A percentile compares a stretch with the other conserved stretches of the same genome.
phyloP scores from a whole-genome alignment of 306 rosid species.

The Arachis stenosperma region DNA sequence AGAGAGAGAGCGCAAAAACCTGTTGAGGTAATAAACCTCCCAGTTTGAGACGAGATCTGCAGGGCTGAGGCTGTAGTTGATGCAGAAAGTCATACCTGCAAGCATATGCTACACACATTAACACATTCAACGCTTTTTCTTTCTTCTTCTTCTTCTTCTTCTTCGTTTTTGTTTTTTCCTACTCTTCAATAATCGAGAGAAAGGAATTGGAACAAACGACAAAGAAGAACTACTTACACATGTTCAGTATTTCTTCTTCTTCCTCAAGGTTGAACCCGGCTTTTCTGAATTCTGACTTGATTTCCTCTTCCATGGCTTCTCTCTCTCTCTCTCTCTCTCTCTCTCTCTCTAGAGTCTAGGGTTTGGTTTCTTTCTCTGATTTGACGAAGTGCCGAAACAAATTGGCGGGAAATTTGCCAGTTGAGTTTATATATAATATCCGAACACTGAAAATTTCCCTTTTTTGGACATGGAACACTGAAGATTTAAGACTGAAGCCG shows the following conservation, averaged over 20 bases:
- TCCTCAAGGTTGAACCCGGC: constrained; percentile 62
- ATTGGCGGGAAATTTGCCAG: constrained; percentile 66
- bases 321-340: constrained; percentile 22
- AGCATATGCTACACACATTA: constrained; percentile 12
- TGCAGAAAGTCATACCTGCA: constrained; percentile 73
- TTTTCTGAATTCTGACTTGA: constrained; percentile 63
- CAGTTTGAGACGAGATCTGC: constrained; percentile 84
- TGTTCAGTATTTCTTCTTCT: constrained; percentile 70
- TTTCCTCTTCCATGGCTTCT: constrained; percentile 76
- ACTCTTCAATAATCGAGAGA: neutral
- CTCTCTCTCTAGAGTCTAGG: constrained; percentile 47
- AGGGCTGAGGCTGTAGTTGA: constrained; percentile 73
- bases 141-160: too few species aligned
- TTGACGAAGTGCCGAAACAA: constrained; percentile 34
- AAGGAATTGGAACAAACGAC: neutral
- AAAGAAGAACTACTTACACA: constrained; percentile 56
- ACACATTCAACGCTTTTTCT: neutral
- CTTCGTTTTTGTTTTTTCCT: neutral
- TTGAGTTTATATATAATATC: neutral
- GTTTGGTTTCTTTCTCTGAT: constrained; percentile 61
- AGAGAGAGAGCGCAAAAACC: constrained; percentile 46
- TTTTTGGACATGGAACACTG: too few species aligned
- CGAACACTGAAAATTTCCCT: too few species aligned
- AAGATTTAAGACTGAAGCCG: too few species aligned
- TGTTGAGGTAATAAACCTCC: constrained; percentile 92